Base-by-base conservation (phyloP, 2,329 filamentous ascomycete genomes). In the Aspergillus aculeatus region DNA sequence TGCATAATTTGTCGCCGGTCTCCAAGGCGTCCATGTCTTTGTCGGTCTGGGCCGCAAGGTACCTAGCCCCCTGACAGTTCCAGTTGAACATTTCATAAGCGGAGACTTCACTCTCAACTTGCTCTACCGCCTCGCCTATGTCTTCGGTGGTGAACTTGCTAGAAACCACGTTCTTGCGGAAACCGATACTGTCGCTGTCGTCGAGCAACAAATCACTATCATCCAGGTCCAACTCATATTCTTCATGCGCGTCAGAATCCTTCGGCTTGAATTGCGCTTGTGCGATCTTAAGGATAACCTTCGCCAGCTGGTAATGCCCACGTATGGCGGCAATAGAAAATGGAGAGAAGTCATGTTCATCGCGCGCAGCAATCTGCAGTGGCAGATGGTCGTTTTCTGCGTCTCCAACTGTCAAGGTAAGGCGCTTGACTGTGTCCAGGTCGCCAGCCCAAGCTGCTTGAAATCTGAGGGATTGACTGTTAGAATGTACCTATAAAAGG, bases 371-470 rank as follows among this genome's bases (percentile, higher is more conserved):
- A 57, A 92, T 83, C 63, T 86, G 82, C 47, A 95, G 78, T 0
- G 89, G 89, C 0, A 81, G 75, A 55, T 87, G 80, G 4, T 82
- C 74, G 5, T 81, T 75, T 5, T 82, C 76, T 4, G 78, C 69
- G 12, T 70, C 83, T 78, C 64, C 70, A 61, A 62, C 66, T 1
- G 50, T 61, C 0, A 74, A 53, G 5, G 74, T 75, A 38, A 77
- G 65, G 0, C 55, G 23, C 41, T 73, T 73, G 73, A 94, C 85
- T 3, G 78, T 85, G 1, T 84, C 79, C 1, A 89, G 64, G 65
- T 95, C 84, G n/a, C 88, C 89, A 4, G 68, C 67, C 89, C 89
- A 95, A 4, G 86, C 86, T 38, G 90, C 90, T 69, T 94, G 86
- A 35, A 75, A 75, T 5, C 75, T 78, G 59, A 82, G 76, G 12